Percentiles rank a stretch among this genome's conserved stretches.
These are phyloP conservation scores for Microstegium vimineum DNA, from an alignment of 176 grass and related monocot genomes.

Conservation along the genomic window DNA sequence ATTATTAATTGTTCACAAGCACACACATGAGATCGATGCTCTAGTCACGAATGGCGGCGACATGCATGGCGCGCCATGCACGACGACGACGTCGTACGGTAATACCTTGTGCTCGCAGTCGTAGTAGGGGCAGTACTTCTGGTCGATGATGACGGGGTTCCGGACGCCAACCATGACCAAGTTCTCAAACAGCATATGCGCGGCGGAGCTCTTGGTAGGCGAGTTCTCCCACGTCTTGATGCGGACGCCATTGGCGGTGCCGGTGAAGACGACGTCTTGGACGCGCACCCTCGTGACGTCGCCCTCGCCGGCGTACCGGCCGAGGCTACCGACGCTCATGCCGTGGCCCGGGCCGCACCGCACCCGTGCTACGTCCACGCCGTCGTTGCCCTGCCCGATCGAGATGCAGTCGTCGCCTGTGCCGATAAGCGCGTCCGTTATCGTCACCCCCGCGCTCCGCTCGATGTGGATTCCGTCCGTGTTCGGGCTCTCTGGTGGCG, in stretches of 20 bases:
- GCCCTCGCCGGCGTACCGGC: constrained; percentile 42
- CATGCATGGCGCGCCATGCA: not conserved
- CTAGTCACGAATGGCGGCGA: too few species aligned
- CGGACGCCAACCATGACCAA: not conserved
- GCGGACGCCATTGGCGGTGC: not conserved
- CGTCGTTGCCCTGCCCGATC: constrained; percentile 48
- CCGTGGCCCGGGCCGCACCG: constrained; percentile 69
- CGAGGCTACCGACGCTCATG: constrained; percentile 63
- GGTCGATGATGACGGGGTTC: not conserved
- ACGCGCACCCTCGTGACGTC: constrained; percentile 46
- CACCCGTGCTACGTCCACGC: constrained; percentile 32
- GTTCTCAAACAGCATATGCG: not conserved
- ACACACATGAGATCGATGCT: too few species aligned
- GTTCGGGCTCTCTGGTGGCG: constrained; percentile 56
- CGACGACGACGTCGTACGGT: too few species aligned
- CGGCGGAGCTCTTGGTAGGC: not conserved
- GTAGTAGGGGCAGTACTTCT: not conserved
- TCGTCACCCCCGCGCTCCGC: constrained; percentile 34
- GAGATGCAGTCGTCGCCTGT: constrained; percentile 78
- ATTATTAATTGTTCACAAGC: too few species aligned
- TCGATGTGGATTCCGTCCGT: constrained; percentile 76
- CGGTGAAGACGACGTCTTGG: constrained; percentile 1
- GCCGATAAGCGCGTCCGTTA: constrained; percentile 22
- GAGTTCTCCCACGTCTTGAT: not conserved
- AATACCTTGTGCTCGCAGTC: not conserved